These are phyloP conservation scores for Durusdinium trenchii DNA, from an alignment of 73 alveolate genomes.

Conservation along the genomic window DNA sequence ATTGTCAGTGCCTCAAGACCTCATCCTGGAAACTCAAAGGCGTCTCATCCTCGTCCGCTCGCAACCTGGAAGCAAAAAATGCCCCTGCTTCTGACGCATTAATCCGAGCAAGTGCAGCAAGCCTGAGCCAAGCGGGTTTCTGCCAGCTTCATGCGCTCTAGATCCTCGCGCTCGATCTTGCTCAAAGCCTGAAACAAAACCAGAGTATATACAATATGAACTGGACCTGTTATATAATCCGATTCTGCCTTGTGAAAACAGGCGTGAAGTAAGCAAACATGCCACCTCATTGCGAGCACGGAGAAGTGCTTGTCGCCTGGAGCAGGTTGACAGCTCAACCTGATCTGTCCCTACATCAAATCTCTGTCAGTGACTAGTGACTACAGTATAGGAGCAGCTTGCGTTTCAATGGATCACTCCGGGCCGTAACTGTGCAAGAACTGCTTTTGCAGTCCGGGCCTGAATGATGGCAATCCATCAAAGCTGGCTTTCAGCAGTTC, in stretches of 20 bases:
- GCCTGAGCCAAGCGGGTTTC: constrained; percentile 41
- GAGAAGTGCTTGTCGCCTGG: not conserved
- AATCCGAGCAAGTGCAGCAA: no score
- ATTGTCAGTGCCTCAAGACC: no score
- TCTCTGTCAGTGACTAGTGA: not conserved
- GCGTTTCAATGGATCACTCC: not conserved
- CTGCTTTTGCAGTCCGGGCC: not conserved
- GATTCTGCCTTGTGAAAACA: not conserved
- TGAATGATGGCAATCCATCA: not conserved
- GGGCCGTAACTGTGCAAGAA: not conserved
- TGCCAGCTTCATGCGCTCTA: constrained; percentile 21
- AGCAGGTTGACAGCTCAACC: not conserved
- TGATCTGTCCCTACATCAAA: not conserved
- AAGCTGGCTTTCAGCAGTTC: constrained; percentile 78
- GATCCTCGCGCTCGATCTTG: constrained; percentile 38
- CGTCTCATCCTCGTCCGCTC: no score
- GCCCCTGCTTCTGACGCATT: no score
- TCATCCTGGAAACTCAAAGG: no score
- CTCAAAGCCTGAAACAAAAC: not conserved
- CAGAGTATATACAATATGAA: not conserved
- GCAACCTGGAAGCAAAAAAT: no score
- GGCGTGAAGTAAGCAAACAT: not conserved
- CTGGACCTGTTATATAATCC: not conserved
- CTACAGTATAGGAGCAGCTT: not conserved
- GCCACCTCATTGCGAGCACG: not conserved